phyloP scores from a whole-genome alignment of 2,329 filamentous ascomycete species.

The Ophiognomonia clavigignenti-juglandacearum region DNA sequence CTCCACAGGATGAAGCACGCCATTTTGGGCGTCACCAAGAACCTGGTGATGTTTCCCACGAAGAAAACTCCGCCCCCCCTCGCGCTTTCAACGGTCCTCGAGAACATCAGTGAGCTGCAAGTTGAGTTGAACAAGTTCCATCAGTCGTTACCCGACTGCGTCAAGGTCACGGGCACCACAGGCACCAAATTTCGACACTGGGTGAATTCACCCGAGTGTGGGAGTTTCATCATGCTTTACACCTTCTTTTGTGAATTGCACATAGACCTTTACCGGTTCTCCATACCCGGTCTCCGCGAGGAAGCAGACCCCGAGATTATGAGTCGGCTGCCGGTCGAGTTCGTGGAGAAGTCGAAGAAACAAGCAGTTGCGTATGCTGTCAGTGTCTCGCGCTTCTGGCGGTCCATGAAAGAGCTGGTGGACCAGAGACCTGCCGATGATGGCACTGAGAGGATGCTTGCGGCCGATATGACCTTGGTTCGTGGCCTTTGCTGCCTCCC shows the following conservation, averaged over 20 bases:
- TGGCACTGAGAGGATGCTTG: conserved; percentile 13
- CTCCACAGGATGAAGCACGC: conserved; percentile 32
- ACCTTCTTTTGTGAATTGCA: conserved; percentile 31
- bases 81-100: conserved; percentile 34
- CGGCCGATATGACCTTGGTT: conserved; percentile 17
- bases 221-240: conserved; percentile 33
- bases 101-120: conserved; percentile 31
- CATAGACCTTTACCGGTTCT: conserved; percentile 35
- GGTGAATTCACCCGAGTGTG: conserved; percentile 25
- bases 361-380: conserved; percentile 35
- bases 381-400: conserved; percentile 31
- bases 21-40: conserved; percentile 25
- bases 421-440: conserved; percentile 20
- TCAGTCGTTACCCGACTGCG: conserved; percentile 28
- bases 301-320: conserved; percentile 28
- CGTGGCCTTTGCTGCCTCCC: neutral
- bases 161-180: conserved; percentile 30
- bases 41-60: conserved; percentile 8
- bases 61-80: conserved; percentile 20
- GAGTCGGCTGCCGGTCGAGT: conserved; percentile 30
- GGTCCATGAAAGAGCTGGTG: conserved; percentile 27
- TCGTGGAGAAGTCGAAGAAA: conserved; percentile 31
- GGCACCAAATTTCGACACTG: conserved; percentile 28
- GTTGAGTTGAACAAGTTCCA: conserved; percentile 31
- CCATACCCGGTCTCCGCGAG: conserved; percentile 30